Evolutionary conservation across 352 stramenopile genomes (phyloP).

Genomic region (Blastocystis sp.): DNA sequence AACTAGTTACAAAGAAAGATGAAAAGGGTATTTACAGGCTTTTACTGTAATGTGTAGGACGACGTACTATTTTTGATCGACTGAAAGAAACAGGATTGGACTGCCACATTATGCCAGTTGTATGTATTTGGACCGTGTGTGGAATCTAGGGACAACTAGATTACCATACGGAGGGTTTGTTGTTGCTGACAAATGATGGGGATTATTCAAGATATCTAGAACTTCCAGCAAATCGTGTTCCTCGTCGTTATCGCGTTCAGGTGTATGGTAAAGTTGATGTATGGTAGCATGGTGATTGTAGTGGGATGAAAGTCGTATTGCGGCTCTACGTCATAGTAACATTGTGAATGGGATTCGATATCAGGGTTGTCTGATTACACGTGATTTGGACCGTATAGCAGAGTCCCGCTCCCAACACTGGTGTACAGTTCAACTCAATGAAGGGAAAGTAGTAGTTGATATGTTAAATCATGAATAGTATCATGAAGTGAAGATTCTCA

Average conservation of each 20-base stretch:
- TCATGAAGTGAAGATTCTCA: constrained; percentile 82
- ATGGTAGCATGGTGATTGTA: constrained; percentile 70
- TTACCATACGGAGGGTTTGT: constrained; percentile 84
- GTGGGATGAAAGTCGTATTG: constrained; percentile 77
- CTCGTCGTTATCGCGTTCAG: constrained; percentile 80
- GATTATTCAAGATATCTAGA: constrained; percentile 83
- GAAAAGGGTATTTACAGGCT: not conserved
- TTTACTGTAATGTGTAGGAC: constrained; percentile 76
- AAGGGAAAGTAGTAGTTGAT: constrained; percentile 75
- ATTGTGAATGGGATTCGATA: constrained; percentile 81
- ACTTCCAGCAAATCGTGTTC: constrained; percentile 78
- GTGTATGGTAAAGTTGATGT: constrained; percentile 75
- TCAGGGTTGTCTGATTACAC: constrained; percentile 69
- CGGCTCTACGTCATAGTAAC: constrained; percentile 77
- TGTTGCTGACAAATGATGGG: constrained; percentile 87
- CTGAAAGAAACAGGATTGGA: constrained; percentile 79
- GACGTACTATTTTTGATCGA: constrained; percentile 83
- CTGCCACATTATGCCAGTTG: constrained; percentile 83
- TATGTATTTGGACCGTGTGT: constrained; percentile 68
- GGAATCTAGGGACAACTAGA: constrained; percentile 79
- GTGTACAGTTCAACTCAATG: constrained; percentile 76
- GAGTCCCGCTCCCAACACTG: constrained; percentile 63
- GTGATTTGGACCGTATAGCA: not conserved
- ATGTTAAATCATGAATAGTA: constrained; percentile 75
- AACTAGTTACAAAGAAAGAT: constrained; percentile 70